Evolutionary conservation across 1,139 yeast genomes (phyloP).

Genomic region (Candida tropicalis): DNA sequence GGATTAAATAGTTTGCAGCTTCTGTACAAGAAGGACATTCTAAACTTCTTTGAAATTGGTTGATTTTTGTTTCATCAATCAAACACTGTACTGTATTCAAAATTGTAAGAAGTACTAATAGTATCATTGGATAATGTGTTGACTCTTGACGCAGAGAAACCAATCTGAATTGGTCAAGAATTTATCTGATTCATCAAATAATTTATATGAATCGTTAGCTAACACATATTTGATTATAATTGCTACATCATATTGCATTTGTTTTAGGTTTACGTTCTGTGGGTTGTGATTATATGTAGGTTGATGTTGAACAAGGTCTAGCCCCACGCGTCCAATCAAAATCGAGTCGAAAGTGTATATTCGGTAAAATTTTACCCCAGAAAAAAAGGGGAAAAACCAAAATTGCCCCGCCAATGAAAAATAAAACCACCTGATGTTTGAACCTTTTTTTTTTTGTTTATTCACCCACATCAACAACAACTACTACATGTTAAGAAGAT

Average conservation of each 20-base stretch:
- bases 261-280: too few species aligned
- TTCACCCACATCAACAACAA: not conserved
- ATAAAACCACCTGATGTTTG: slow-evolving; percentile 3
- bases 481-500: slow-evolving; percentile 34
- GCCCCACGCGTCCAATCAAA: slow-evolving; percentile 1
- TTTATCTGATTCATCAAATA: too few species aligned
- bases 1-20: slow-evolving; percentile 1
- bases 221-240: not conserved
- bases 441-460: not conserved
- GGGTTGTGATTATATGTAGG: too few species aligned
- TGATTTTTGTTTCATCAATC: not conserved
- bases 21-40: slow-evolving; percentile 6
- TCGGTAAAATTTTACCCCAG: slow-evolving; percentile 1
- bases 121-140: too few species aligned
- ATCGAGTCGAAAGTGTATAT: not conserved
- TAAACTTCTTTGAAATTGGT: not conserved
- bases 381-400: slow-evolving; percentile 39
- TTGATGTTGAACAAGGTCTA: too few species aligned
- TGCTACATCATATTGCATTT: not conserved
- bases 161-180: too few species aligned
- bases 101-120: too few species aligned
- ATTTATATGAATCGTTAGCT: too few species aligned
- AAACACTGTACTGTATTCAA: not conserved
- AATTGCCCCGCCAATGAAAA: slow-evolving; percentile 49
- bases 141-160: too few species aligned